Evolutionary conservation across 2,329 filamentous ascomycete species (phyloP).

Genomic region (Ascochyta koolunga): DNA sequence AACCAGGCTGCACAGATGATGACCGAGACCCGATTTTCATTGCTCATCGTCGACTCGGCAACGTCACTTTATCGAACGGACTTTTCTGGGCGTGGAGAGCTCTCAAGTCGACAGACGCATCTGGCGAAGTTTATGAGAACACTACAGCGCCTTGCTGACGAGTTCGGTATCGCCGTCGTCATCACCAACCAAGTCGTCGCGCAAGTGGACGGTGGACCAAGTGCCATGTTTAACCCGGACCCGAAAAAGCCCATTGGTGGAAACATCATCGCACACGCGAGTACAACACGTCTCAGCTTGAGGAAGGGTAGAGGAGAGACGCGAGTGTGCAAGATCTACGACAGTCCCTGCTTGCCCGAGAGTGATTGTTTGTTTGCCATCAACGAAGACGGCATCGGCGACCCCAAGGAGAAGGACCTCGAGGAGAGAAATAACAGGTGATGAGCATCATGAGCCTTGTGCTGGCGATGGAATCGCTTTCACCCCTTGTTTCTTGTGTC

Average conservation of each 20-base stretch:
- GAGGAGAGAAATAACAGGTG: conserved; percentile 64
- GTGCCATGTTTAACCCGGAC: conserved; percentile 98
- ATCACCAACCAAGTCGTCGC: conserved; percentile 99
- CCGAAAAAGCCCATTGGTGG: conserved; percentile 99
- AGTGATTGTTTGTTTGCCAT: conserved; percentile 97
- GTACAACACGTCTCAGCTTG: conserved; percentile 89
- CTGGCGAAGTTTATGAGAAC: conserved; percentile 88
- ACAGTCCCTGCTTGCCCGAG: conserved; percentile 95
- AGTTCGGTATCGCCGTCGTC: conserved; percentile 95
- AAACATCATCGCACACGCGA: conserved; percentile 98
- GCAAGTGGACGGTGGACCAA: conserved; percentile 94
- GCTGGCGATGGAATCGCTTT: neutral
- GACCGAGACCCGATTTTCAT: conserved; percentile 97
- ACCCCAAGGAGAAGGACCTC: conserved; percentile 92
- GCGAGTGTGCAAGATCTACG: conserved; percentile 98
- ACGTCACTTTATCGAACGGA: conserved; percentile 96
- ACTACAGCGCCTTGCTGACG: conserved; percentile 75
- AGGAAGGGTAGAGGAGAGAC: conserved; percentile 97
- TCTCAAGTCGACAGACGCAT: conserved; percentile 91
- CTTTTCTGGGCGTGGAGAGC: conserved; percentile 93
- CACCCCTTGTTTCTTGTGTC: neutral
- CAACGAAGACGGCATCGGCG: conserved; percentile 93
- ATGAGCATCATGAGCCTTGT: neutral
- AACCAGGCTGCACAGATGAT: conserved; percentile 98
- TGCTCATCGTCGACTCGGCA: conserved; percentile 94